phyloP scores from a whole-genome alignment of 2,329 filamentous ascomycete species.

The Celoporthe dispersa region DNA sequence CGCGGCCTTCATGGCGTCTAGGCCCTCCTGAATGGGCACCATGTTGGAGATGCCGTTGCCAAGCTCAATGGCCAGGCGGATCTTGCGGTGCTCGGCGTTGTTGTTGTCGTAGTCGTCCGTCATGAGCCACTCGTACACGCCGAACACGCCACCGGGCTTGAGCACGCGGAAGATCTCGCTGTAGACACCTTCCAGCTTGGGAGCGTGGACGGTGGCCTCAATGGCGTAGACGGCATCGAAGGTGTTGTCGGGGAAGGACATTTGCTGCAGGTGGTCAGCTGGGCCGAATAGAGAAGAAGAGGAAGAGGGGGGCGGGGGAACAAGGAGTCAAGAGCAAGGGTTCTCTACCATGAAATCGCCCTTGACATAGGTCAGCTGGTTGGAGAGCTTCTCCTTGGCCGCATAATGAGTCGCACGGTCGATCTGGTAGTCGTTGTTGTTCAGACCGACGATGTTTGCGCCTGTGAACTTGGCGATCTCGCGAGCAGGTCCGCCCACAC shows the following conservation, averaged over 20 bases:
- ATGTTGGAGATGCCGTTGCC: constrained; percentile 98
- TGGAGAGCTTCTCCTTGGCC: constrained; percentile 74
- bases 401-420: constrained; percentile 89
- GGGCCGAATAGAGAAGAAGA: neutral
- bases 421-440: constrained; percentile 99
- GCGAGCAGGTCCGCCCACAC: constrained; percentile 91
- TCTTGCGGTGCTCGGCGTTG: constrained; percentile 83
- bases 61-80: constrained; percentile 92
- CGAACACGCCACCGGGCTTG: constrained; percentile 94
- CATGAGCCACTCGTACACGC: constrained; percentile 99
- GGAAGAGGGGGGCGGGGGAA: too few species aligned
- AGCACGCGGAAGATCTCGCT: constrained; percentile 92
- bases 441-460: constrained; percentile 85
- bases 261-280: constrained; percentile 62
- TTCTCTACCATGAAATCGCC: constrained; percentile 87
- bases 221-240: constrained; percentile 98
- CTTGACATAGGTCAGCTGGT: constrained; percentile 87
- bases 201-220: constrained; percentile 94
- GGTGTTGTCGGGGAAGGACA: constrained; percentile 88
- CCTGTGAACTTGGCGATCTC: constrained; percentile 97
- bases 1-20: constrained; percentile 82
- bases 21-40: constrained; percentile 81
- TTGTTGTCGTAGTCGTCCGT: constrained; percentile 92
- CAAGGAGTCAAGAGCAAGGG: neutral
- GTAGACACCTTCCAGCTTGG: constrained; percentile 88